A percentile compares a stretch with the other conserved stretches of the same genome.
Evolutionary conservation across 371 early-diverging fungal genomes (phyloP).

Genomic region (Chytridium lagenaria): DNA sequence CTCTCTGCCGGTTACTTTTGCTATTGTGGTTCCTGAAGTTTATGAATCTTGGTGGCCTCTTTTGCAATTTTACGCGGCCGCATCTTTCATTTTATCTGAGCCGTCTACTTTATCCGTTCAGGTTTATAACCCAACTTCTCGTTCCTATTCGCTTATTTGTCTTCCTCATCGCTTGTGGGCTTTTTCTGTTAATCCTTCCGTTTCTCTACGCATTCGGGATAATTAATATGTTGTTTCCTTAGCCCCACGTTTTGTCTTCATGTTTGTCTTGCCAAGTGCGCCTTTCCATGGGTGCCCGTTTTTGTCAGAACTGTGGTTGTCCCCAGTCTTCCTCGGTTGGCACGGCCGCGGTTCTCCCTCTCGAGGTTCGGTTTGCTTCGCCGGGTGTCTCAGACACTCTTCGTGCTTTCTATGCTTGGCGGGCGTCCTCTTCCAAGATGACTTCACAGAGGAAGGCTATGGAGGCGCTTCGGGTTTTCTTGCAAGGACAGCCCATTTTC

Average conservation of each 20-base stretch:
- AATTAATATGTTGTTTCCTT: not conserved
- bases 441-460: not conserved
- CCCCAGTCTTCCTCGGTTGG: too few relatives aligned
- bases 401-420: not conserved
- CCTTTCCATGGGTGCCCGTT: too few relatives aligned
- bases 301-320: too few relatives aligned
- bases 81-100: not conserved
- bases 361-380: too few relatives aligned
- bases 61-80: not conserved
- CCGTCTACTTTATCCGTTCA: not conserved
- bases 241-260: not conserved
- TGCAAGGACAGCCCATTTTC: too few relatives aligned
- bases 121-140: not conserved
- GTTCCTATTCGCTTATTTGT: not conserved
- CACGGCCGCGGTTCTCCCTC: too few relatives aligned
- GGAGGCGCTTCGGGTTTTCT: not conserved
- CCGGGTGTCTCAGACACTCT: not conserved
- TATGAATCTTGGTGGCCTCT: conserved; percentile 17
- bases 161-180: not conserved
- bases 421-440: not conserved
- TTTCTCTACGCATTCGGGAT: too few relatives aligned
- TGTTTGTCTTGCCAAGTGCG: too few relatives aligned
- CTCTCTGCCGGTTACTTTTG: not conserved
- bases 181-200: too few relatives aligned
- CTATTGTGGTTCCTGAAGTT: not conserved